A percentile compares a stretch with the other conserved stretches of the same genome.
Conservation (phyloP, 2,329 filamentous ascomycete genomes). For the Trichophyton schoenleinii region DNA sequence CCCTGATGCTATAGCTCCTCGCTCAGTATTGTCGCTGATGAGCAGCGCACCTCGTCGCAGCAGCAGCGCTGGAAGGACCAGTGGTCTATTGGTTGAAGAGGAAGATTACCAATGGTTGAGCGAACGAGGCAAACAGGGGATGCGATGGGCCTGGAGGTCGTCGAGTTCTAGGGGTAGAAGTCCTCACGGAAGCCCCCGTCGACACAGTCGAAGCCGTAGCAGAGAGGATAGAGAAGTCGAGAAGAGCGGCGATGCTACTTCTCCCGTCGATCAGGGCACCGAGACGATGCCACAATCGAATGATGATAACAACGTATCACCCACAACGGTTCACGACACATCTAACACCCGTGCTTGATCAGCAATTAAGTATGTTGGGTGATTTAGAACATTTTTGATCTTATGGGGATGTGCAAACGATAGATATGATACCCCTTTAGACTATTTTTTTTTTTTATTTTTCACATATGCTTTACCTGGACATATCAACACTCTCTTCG, state of each 20-base stretch:
- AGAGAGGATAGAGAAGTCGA: background rate
- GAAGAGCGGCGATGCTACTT: background rate
- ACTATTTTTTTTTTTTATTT: background rate
- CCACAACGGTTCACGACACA: background rate
- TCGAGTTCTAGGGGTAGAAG: background rate
- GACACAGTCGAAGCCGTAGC: background rate
- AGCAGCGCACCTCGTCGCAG: constrained; percentile 8
- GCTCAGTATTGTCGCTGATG: constrained; percentile 3
- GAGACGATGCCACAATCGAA: background rate
- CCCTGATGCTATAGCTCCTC: background rate
- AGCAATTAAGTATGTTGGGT: background rate
- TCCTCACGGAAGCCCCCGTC: background rate
- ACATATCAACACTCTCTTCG: background rate
- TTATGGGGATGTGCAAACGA: background rate
- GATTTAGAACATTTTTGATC: background rate
- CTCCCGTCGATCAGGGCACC: background rate
- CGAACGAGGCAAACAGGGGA: constrained; percentile 15
- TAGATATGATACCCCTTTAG: background rate
- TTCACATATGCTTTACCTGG: background rate
- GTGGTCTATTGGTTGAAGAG: constrained; percentile 18
- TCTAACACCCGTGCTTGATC: background rate
- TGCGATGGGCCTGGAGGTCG: constrained; percentile 14
- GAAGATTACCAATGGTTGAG: constrained; percentile 19
- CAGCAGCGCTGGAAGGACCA: constrained; percentile 13
- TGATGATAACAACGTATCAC: background rate